Conservation (phyloP, 2,329 filamentous ascomycete species). For the Colletotrichum godetiae region DNA sequence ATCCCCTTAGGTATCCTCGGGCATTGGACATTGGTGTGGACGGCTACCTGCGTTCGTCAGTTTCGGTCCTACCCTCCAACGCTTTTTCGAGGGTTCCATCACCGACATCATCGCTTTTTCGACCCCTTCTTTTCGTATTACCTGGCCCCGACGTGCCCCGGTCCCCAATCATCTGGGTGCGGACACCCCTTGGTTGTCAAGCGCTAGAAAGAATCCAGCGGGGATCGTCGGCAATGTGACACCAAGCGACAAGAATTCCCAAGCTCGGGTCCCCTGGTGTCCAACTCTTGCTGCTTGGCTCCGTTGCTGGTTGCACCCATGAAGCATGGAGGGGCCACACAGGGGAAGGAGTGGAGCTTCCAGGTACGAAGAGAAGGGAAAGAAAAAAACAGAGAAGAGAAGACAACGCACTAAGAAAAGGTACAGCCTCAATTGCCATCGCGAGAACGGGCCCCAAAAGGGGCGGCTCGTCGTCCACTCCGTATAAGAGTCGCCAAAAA, state of each 20-base stretch:
- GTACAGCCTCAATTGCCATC: conserved; percentile 36
- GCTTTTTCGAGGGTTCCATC: conserved; percentile 24
- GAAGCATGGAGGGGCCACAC: conserved; percentile 6
- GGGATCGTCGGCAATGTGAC: conserved; percentile 35
- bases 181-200: conserved; percentile 32
- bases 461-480: conserved; percentile 28
- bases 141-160: conserved; percentile 14
- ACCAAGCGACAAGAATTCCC: conserved; percentile 29
- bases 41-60: conserved; percentile 30
- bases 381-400: conserved; percentile 17
- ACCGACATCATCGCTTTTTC: conserved; percentile 33
- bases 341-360: conserved; percentile 15
- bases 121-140: conserved; percentile 34
- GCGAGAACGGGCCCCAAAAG: conserved; percentile 28
- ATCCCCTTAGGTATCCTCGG: conserved; percentile 12
- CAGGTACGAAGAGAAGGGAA: conserved; percentile 29
- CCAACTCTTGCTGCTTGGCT: conserved; percentile 32
- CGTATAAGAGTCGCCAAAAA: conserved; percentile 33
- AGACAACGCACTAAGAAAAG: conserved; percentile 24
- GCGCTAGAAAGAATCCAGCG: conserved; percentile 33
- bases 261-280: conserved; percentile 25
- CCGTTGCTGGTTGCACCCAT: conserved; percentile 33
- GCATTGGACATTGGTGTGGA: conserved; percentile 15
- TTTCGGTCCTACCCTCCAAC: neutral
- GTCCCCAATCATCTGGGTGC: conserved; percentile 24